Evolutionary conservation across 2,329 filamentous ascomycete species (phyloP), one percentile per base, ranked within the genome.

Genomic region (Botrytis paeoniae): DNA sequence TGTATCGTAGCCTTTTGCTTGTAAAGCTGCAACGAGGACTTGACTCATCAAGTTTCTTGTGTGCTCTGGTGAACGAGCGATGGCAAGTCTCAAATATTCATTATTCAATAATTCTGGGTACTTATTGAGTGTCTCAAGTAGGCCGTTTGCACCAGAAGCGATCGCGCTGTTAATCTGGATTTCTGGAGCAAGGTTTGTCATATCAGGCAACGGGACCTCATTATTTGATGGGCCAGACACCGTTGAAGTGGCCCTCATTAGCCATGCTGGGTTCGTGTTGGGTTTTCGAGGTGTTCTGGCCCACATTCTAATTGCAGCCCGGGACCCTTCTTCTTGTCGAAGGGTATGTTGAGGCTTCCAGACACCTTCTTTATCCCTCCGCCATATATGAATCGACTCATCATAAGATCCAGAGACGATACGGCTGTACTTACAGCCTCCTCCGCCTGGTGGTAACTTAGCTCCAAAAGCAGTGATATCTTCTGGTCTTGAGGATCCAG

Each of bases 331-430:
- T 79, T 93, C 91, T 80, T 97, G 93, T 57, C 90, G 87, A 16
- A 97, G 85, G 62, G 89, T 89, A 76, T 95, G 93, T 48, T 90
- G 89, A 71, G 91, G 89, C 77, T 91, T 91, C 95, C 96, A 98
- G 39, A 92, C 89, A 3, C 95, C 95, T 76, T 96, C 91, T 76
- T 90, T 89, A 76, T 97, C 92, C 75, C 93, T 91, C 77, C 93
- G 92, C 96, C 96, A 99, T 73, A 99, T 93, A 76, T 98, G 95
- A 77, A 99, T 94, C 18, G 91, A 95, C 83, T 97, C 94, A 78
- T 99, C 96, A 78, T 99, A 99, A 0, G 94, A 97, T 3, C 96
- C 96, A 10, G 95, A 98, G 5, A 99, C 94, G 74, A 99, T 99
- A n/a, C 95, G 91, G 16, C 92, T 94, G 85, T 95, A 98, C 77